Evolutionary conservation across 2,329 filamentous ascomycete species (phyloP).

Genomic region (Ploettnerulaceae sp.): DNA sequence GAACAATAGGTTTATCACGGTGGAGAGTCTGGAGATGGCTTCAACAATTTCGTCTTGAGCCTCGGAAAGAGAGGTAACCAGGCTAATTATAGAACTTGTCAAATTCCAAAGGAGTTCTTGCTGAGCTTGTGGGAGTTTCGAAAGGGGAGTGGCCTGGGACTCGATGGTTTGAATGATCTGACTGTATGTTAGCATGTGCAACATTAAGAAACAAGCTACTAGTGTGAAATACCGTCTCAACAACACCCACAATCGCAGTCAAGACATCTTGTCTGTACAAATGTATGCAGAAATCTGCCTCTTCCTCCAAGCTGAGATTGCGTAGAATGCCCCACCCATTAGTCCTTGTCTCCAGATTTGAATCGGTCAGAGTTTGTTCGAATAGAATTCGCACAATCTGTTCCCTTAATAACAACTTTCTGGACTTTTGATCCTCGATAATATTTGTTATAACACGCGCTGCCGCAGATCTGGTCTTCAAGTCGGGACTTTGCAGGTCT

Average conservation of each 20-base stretch:
- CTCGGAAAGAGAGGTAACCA: constrained; percentile 51
- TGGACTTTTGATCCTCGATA: constrained; percentile 55
- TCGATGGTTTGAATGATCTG: constrained; percentile 31
- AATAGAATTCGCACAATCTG: constrained; percentile 60
- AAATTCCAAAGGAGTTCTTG: constrained; percentile 51
- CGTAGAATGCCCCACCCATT: constrained; percentile 65
- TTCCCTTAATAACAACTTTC: constrained; percentile 61
- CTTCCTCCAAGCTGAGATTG: constrained; percentile 57
- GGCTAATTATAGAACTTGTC: constrained; percentile 46
- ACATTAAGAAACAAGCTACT: not conserved
- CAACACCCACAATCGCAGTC: constrained; percentile 54
- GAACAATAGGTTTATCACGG: constrained; percentile 51
- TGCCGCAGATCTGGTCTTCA: constrained; percentile 54
- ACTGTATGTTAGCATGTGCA: constrained; percentile 8
- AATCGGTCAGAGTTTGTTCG: constrained; percentile 59
- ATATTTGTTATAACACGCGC: constrained; percentile 57
- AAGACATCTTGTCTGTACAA: constrained; percentile 58
- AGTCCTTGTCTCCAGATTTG: constrained; percentile 56
- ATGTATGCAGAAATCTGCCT: constrained; percentile 62
- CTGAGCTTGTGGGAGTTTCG: constrained; percentile 48
- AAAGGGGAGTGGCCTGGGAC: constrained; percentile 39
- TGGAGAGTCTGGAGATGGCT: constrained; percentile 45
- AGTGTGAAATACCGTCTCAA: constrained; percentile 43
- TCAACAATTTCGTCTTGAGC: constrained; percentile 57
- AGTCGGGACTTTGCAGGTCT: constrained; percentile 54